A percentile compares a stretch with the other conserved stretches of the same genome.
Evolutionary conservation across 495 filamentous ascomycete species (phyloP).

Genomic region (Neurospora sp.): DNA sequence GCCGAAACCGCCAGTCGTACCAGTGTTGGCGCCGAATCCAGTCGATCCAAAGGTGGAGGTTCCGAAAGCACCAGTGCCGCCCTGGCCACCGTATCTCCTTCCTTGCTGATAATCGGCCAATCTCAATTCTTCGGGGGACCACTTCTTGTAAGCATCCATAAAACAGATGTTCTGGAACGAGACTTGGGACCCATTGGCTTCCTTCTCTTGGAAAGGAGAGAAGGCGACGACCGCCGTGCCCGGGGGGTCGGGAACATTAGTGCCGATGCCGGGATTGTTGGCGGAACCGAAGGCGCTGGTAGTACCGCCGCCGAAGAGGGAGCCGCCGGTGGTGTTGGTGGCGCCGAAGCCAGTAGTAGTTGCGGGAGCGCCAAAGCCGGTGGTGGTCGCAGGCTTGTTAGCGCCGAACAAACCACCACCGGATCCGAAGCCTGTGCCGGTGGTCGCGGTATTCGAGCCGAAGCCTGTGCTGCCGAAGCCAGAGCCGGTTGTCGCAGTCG

Average conservation of each 20-base stretch:
- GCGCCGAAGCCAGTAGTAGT: constrained; percentile 35
- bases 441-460: constrained; percentile 30
- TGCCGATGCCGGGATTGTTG: constrained; percentile 28
- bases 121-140: constrained; percentile 82
- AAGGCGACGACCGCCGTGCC: constrained; percentile 72
- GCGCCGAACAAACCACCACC: constrained; percentile 13
- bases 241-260: constrained; percentile 40
- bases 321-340: constrained; percentile 30
- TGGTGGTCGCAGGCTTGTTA: constrained; percentile 7
- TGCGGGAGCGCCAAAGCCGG: constrained; percentile 4
- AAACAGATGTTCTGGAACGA: constrained; percentile 84
- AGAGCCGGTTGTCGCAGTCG: constrained; percentile 26
- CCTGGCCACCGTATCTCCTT: constrained; percentile 66
- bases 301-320: constrained; percentile 37
- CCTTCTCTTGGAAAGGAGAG: constrained; percentile 71
- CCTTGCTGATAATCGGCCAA: constrained; percentile 85
- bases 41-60: constrained; percentile 45
- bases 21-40: constrained; percentile 34
- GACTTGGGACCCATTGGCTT: constrained; percentile 43
- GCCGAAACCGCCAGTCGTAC: constrained; percentile 39
- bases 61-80: constrained; percentile 79
- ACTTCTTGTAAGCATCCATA: constrained; percentile 76
- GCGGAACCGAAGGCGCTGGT: constrained; percentile 42
- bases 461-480: constrained; percentile 40
- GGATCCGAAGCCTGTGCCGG: constrained; percentile 33